Base-by-base conservation (phyloP, 2,329 filamentous ascomycete species). In the Monascus ruber region DNA sequence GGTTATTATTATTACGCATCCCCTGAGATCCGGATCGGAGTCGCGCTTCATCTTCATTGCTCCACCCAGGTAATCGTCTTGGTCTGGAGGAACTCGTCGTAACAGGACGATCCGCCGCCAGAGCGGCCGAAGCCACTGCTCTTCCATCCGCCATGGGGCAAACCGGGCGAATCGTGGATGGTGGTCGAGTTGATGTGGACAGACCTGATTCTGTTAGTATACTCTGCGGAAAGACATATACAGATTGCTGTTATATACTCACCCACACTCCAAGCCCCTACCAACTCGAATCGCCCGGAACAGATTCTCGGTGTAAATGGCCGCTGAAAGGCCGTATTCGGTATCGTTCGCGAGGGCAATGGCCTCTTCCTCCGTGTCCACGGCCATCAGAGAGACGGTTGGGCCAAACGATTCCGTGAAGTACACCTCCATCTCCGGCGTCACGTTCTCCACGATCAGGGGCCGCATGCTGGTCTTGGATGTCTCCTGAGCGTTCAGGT, bases 131-230 rank as follows among this genome's bases (percentile, higher is more conserved):
- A 78, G 0, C 77, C 78, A 36, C 73, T 77, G 2, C 64, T 55
- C 58, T 81, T 81, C 33, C 65, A 64, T 3, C 79, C 79, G 8
- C 79, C 79, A 52, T 82, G 78, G 1, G 78, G 77, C 42, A 81
- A 56, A 0, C 58, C 61, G 5, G 69, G 33, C 27, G 48, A 44
- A 34, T 47, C 44, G 37, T 53, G 55, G 2, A 54, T 47, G 26
- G 42, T 52, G 32, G 49, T 52, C 8, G 35, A 40, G 24, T 58
- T 57, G 7, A 56, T 44, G 40, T 56, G 53, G 1, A 58, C 49
- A 8, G 53, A 48, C 0, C 56, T 54, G 31, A 46, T 48, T n/a
- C 49, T 44, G 32, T 17, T 17, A 17, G 17, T 3, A 17, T 3
- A 2, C 17, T 17, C 3, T 17, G 17, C 17, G 17, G 17, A 38